Base-by-base conservation (phyloP, 805 yeast species). In the Phaffomyces opuntiae region DNA sequence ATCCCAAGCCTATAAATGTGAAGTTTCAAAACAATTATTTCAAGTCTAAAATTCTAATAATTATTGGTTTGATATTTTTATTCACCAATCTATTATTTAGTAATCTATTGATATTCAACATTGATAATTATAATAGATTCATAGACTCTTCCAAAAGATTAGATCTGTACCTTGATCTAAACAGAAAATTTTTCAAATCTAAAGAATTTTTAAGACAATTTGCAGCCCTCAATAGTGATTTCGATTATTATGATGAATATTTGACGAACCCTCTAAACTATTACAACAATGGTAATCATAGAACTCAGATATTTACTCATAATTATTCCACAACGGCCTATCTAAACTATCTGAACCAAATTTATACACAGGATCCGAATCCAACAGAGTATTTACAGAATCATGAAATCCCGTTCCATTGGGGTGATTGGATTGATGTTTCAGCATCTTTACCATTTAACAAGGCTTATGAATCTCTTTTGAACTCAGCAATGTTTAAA, bases 391-490 rank as follows among this genome's bases (percentile, higher is more conserved):
- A 45, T 27, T 17, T 56, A 12, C 7, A 25, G 12, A 7, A 39
- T 3, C 39, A 57, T 39, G 45, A 45, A 25, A 36, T 54, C 9
- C 46, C 48, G 11, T 54, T 56, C 48, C 61, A 65, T 53, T 66
- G 68, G 71, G 62, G 59, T 39, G 67, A 59, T 40, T 62, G 66
- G 65, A 53, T 53, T 14, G 64, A 62, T 41, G 39, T 56, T 3
- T 46, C 55, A 4, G 56, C 56, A 5, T 62, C 62, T 4, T 52
- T 53, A 25, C 54, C 63, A 16, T 60, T 59, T 42, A 51, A 53
- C 25, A 35, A 53, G 7, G 50, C 68, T 2, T 68, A 67, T 43
- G 49, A 53, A n/a, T 34, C 44, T 1, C 38, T 60, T 5, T 21
- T 47, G 24, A 31, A 44, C 14, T 16, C 31, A 13, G 32, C 39